Evolutionary conservation across 208 protist species (phyloP).

Genomic region (Trypanosoma brucei): DNA sequence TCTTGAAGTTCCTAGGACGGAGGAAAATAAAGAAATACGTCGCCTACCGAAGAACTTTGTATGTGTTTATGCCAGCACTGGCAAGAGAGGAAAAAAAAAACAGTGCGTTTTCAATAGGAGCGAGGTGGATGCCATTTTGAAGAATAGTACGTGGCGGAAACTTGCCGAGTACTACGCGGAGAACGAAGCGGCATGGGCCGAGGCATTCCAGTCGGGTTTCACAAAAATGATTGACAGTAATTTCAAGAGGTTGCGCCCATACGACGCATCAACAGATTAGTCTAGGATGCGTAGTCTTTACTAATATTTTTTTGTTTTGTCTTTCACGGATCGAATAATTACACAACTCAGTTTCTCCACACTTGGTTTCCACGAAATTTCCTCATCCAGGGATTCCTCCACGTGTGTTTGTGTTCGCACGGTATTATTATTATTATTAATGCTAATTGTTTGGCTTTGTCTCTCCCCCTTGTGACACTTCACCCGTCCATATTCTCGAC

Average conservation of each 20-base stretch:
- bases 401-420: neutral
- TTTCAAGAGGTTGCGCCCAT: conserved; percentile 68
- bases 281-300: neutral
- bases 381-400: neutral
- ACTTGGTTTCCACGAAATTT: neutral
- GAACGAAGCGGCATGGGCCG: conserved; percentile 59
- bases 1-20: conserved; percentile 52
- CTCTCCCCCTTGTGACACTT: no score
- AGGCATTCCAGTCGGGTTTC: conserved; percentile 60
- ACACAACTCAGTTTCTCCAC: no score
- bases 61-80: conserved; percentile 37
- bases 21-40: conserved; percentile 67
- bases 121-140: conserved; percentile 58
- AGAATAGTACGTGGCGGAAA: conserved; percentile 44
- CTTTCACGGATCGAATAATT: no score
- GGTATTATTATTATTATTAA: conserved; percentile 1
- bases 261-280: conserved; percentile 10
- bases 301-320: no score
- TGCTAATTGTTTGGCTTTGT: no score
- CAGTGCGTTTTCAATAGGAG: conserved; percentile 60
- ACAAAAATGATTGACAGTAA: conserved; percentile 83
- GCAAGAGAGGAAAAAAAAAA: conserved; percentile 30
- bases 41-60: conserved; percentile 49
- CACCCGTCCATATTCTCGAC: no score
- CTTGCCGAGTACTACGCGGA: conserved; percentile 48